Base-by-base conservation (phyloP, 768 basidiomycete genomes). In the Panus rudis region DNA sequence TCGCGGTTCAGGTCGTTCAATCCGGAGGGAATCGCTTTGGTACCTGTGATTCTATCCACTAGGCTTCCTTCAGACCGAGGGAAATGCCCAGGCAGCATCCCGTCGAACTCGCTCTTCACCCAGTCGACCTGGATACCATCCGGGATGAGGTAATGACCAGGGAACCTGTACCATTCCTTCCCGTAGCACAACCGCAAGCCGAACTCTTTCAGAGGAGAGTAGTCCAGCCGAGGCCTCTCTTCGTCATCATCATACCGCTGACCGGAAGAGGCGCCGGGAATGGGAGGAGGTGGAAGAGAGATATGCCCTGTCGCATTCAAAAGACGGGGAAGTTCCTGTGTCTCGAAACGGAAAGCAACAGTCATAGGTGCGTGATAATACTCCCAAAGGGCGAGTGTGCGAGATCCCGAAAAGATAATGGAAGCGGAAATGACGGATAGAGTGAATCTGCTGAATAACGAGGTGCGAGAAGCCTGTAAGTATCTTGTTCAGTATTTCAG, bases 161-260 rank as follows among this genome's bases (percentile, higher is more conserved):
- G 88, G 71, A 92, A 99, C 19, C 94, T 76, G 58, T 97, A 71
- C 96, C 96, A 99, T 64, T 99, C 96, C 61, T 92, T 93, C 37
- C 84, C 90, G 39, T 86, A 70, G 64, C 96, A 99, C 1, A 99
- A 57, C 22, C 71, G 78, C 45, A 98, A 65, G 44, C 80, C 75
- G 54, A 92, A 78, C 11, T 76, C 69, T 44, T 70, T 71, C 56
- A 97, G 68, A 0, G 76, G 78, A 1, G 80, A 62, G 21, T 90
- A 69, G 56, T 90, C 82, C 27, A 92, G 70, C 26, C 70, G 71
- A 27, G 64, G 62, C 21, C 63, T 55, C 11, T 67, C 63, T n/a
- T 66, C 59, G 39, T 68, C 62, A 35, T 64, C 57, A 17, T 63
- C 55, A 16, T 30, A 16, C 44, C 53, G 52, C 54, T 57, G 24